phyloP scores from a whole-genome alignment of 208 protist genomes.

The Trypanosomatidae sp. region DNA sequence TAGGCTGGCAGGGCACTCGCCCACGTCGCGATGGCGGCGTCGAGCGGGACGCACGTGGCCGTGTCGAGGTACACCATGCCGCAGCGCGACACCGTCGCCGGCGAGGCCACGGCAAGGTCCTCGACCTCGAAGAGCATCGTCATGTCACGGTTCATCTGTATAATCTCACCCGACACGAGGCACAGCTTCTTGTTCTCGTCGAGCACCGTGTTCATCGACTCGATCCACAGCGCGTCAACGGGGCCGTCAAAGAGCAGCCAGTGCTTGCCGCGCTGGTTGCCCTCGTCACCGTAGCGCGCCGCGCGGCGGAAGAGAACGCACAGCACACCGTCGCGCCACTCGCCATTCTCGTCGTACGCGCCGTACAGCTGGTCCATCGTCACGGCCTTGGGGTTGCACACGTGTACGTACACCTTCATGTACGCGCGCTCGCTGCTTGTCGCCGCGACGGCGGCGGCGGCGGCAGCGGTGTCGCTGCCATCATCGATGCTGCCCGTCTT shows the following conservation, averaged over 20 bases:
- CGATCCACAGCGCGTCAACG: constrained; percentile 94
- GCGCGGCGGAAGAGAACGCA: constrained; percentile 89
- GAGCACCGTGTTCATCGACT: constrained; percentile 94
- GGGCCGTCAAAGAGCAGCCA: constrained; percentile 98
- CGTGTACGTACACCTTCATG: constrained; percentile 87
- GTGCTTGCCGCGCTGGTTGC: constrained; percentile 81
- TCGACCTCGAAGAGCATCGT: constrained; percentile 98
- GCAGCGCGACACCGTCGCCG: constrained; percentile 95
- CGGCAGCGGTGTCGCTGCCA: background rate
- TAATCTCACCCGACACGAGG: constrained; percentile 92
- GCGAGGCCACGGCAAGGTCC: constrained; percentile 93
- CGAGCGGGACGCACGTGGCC: constrained; percentile 67
- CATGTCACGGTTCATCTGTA: constrained; percentile 92
- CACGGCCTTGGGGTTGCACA: constrained; percentile 96
- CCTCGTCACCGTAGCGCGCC: constrained; percentile 79
- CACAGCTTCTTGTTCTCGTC: constrained; percentile 96
- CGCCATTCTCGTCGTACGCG: constrained; percentile 93
- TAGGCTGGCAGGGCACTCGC: constrained; percentile 47
- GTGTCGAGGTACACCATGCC: constrained; percentile 98
- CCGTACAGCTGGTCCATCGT: constrained; percentile 98
- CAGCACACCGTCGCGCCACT: constrained; percentile 96
- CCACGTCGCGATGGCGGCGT: constrained; percentile 80
- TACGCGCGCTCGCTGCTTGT: constrained; percentile 54
- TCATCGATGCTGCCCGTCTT: background rate
- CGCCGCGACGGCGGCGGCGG: constrained; percentile 5